Conservation (phyloP, 2,329 filamentous ascomycete genomes). For the Pleomassaria siparia region DNA sequence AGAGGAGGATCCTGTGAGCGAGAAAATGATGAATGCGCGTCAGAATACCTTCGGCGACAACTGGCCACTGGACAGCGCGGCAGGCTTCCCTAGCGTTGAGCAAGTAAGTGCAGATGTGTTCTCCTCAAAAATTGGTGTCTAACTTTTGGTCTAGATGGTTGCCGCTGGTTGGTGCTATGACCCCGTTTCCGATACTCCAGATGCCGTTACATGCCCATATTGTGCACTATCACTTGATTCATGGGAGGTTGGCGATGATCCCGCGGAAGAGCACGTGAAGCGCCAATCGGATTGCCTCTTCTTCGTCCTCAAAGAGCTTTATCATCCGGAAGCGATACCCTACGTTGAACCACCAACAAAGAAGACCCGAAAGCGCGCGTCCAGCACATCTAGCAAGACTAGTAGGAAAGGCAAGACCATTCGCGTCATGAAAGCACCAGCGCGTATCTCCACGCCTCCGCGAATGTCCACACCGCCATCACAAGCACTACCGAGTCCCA, state of each 20-base stretch:
- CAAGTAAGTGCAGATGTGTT: slow-evolving; percentile 60
- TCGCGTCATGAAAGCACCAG: slow-evolving; percentile 2
- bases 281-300: slow-evolving; percentile 80
- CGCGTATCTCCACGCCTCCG: neutral
- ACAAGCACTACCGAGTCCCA: neutral
- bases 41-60: slow-evolving; percentile 77
- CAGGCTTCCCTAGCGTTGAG: slow-evolving; percentile 49
- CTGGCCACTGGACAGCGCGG: slow-evolving; percentile 77
- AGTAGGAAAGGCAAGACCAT: neutral
- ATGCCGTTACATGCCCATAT: slow-evolving; percentile 89
- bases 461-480: neutral
- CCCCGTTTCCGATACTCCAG: slow-evolving; percentile 77
- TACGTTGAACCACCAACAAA: slow-evolving; percentile 14
- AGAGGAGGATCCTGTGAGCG: slow-evolving; percentile 72
- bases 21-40: slow-evolving; percentile 73
- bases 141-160: slow-evolving; percentile 80
- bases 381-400: slow-evolving; percentile 21
- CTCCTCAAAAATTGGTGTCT: slow-evolving; percentile 65
- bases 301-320: slow-evolving; percentile 69
- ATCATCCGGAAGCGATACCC: slow-evolving; percentile 22
- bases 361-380: slow-evolving; percentile 33
- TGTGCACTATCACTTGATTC: slow-evolving; percentile 88
- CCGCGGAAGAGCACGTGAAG: slow-evolving; percentile 83
- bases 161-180: slow-evolving; percentile 95
- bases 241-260: slow-evolving; percentile 92